Percentiles rank a stretch among this genome's conserved stretches.
Conservation (phyloP, 2,329 filamentous ascomycete species). For the Zymoseptoria crescenta region DNA sequence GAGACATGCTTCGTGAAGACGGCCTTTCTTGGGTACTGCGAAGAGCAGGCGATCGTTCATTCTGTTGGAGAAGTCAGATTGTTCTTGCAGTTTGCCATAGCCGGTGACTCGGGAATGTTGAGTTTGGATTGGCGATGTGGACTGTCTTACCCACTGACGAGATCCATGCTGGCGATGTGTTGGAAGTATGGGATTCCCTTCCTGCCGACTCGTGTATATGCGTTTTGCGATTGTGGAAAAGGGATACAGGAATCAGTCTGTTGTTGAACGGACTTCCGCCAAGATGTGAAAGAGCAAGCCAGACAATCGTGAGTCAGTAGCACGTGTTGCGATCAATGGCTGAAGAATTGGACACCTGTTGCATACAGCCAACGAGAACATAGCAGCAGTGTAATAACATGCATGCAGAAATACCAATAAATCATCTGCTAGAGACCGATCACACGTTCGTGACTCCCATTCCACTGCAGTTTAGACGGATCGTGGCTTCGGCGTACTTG, state of each 20-base stretch:
- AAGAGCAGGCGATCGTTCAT: slow-evolving; percentile 90
- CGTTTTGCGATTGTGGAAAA: neutral
- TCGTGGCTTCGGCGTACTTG: too few relatives aligned
- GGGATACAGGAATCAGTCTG: neutral
- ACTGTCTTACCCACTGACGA: slow-evolving; percentile 29
- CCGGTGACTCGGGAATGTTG: neutral
- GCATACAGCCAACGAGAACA: neutral
- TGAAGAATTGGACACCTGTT: neutral
- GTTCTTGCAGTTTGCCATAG: too few relatives aligned
- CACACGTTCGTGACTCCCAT: neutral
- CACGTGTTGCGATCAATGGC: neutral
- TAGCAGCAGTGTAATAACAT: neutral
- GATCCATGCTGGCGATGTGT: slow-evolving; percentile 22
- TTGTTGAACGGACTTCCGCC: neutral
- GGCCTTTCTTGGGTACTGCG: slow-evolving; percentile 98
- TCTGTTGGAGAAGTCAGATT: slow-evolving; percentile 46
- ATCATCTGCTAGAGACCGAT: neutral
- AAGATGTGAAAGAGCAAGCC: neutral
- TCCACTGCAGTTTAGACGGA: too few relatives aligned
- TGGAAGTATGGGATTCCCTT: neutral
- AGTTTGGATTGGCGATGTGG: neutral
- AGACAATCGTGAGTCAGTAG: neutral
- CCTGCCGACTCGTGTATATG: neutral
- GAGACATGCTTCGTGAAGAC: slow-evolving; percentile 77
- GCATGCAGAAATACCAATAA: neutral